Conservation (phyloP, 345 rosid species). For the Gossypium herbaceum region DNA sequence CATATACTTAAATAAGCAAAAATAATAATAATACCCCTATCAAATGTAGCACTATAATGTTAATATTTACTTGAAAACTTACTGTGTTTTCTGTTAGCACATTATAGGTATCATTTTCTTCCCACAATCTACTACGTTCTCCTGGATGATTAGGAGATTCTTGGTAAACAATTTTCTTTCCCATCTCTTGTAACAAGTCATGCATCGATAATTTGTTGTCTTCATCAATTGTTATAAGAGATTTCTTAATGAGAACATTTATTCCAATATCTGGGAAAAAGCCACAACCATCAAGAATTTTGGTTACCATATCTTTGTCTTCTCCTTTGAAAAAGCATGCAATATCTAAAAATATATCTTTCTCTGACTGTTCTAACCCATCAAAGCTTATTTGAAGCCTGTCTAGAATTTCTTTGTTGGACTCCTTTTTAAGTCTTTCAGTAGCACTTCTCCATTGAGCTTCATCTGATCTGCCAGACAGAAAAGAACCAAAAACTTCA, state of each 20-base stretch:
- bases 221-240: constrained; percentile 14
- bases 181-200: constrained; percentile 31
- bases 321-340: not conserved
- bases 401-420: constrained; percentile 23
- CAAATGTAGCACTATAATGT: no score
- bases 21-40: no score
- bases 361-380: constrained; percentile 16
- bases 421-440: constrained; percentile 18
- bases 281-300: constrained; percentile 22
- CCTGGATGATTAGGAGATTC: constrained; percentile 20
- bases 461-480: constrained; percentile 24
- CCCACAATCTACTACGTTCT: constrained; percentile 27
- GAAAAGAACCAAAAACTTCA: constrained; percentile 58
- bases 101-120: constrained; percentile 18
- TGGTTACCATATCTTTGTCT: constrained; percentile 19
- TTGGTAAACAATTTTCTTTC: constrained; percentile 25
- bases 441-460: constrained; percentile 29
- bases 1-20: no score
- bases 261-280: constrained; percentile 27
- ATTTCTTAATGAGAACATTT: constrained; percentile 29
- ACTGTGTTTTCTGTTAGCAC: constrained; percentile 22
- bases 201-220: not conserved
- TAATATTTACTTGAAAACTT: not conserved
- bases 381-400: constrained; percentile 37
- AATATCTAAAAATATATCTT: not conserved